Evolutionary conservation across 805 yeast genomes (phyloP).

Genomic region (Kodamaea hsintzibuensis): DNA sequence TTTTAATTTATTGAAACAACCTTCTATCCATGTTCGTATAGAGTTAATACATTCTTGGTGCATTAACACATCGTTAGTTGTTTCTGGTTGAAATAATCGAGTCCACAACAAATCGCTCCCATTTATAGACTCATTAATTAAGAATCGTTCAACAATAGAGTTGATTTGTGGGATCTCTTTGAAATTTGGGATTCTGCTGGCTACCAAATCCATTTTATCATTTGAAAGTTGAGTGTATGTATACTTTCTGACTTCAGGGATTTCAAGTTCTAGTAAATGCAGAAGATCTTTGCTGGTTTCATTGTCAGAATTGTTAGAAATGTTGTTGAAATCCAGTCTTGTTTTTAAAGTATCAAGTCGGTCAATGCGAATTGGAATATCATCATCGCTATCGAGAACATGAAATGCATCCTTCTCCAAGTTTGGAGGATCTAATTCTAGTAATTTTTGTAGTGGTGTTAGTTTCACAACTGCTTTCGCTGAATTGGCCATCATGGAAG

Average conservation of each 20-base stretch:
- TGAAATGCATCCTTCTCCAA: slow-evolving; percentile 33
- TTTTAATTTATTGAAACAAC: slow-evolving; percentile 37
- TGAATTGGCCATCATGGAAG: slow-evolving; percentile 39
- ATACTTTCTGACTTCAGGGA: neutral
- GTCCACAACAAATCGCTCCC: slow-evolving; percentile 33
- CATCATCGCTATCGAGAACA: slow-evolving; percentile 17
- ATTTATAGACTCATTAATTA: neutral
- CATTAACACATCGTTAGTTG: slow-evolving; percentile 36
- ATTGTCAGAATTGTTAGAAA: neutral
- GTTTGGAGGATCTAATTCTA: slow-evolving; percentile 32
- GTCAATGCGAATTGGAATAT: neutral
- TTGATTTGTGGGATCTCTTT: slow-evolving; percentile 10
- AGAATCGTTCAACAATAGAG: slow-evolving; percentile 13
- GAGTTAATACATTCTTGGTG: slow-evolving; percentile 17
- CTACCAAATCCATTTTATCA: slow-evolving; percentile 13
- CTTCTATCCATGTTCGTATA: slow-evolving; percentile 41
- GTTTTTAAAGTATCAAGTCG: neutral
- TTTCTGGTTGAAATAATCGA: slow-evolving; percentile 44
- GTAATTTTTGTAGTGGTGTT: slow-evolving; percentile 32
- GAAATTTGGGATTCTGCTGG: slow-evolving; percentile 13
- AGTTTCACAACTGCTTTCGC: slow-evolving; percentile 25
- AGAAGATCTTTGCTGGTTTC: neutral
- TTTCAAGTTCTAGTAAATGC: neutral
- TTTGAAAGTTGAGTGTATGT: neutral
- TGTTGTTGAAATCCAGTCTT: neutral